Evolutionary conservation across 2,329 filamentous ascomycete species (phyloP).

Genomic region (Geoglossum cookeanum): DNA sequence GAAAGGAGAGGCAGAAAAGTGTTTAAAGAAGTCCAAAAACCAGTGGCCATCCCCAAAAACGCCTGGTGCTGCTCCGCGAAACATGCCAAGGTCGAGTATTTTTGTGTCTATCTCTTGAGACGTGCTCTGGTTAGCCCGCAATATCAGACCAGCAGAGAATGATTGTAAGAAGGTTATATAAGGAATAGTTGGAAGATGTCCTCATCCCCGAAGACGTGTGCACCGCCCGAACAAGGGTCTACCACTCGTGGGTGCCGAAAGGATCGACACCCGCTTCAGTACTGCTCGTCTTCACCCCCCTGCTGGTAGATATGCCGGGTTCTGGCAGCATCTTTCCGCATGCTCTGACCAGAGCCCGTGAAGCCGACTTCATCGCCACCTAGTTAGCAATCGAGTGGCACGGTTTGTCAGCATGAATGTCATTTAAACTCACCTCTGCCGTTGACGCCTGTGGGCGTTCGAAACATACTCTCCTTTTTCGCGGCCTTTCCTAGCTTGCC

Average conservation of each 20-base stretch:
- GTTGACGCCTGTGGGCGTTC: constrained; percentile 69
- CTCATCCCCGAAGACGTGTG: neutral
- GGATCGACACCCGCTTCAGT: neutral
- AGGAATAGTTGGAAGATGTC: neutral
- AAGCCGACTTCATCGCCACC: constrained; percentile 55
- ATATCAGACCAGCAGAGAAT: neutral
- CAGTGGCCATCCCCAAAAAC: neutral
- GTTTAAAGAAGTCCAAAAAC: neutral
- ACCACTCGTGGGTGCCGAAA: neutral
- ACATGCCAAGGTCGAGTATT: neutral
- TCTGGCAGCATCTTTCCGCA: constrained; percentile 78
- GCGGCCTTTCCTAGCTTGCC: constrained; percentile 41
- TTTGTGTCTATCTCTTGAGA: neutral
- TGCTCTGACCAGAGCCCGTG: constrained; percentile 82
- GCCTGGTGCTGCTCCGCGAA: neutral
- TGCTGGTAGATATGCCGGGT: constrained; percentile 71
- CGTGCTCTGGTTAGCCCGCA: neutral
- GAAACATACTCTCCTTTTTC: constrained; percentile 95
- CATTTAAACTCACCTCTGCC: constrained; percentile 49
- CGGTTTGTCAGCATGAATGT: constrained; percentile 4
- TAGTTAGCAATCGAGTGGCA: neutral
- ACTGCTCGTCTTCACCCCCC: constrained; percentile 45
- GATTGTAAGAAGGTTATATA: neutral
- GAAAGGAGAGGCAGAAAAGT: neutral
- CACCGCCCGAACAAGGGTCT: neutral